Evolutionary conservation across 805 yeast species (phyloP), one percentile per base, ranked within the genome.

Genomic region (Candida sakaeoensis): DNA sequence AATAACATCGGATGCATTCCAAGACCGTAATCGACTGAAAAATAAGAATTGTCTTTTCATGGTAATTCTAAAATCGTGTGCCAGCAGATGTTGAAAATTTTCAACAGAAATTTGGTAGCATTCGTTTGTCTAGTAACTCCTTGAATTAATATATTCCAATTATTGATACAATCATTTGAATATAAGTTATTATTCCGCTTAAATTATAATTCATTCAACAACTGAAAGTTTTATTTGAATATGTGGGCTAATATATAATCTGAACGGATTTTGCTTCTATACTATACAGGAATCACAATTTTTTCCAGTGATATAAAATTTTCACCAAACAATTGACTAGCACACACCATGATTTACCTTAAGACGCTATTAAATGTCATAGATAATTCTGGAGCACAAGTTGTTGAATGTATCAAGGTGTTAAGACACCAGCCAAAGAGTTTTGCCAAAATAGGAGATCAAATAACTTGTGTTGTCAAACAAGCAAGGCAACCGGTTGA

Each of bases 321-420:
- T 28, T 28, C 32, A 12, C 15, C 5, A 26, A 10, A 10, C 9
- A 9, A 28, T 28, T 21, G 6, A 21, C 9, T 21, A 9, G 9
- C 9, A 21, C 10, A 6, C 4, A 33, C 10, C 2, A 91, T 91
- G 99, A 79, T 91, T 39, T 88, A 87, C 65, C 77, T 91, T 55
- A 91, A 91, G 69, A 73, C 96, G 12, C 70, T 93, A 62, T 67
- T 89, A 40, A 90, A 85, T 60, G 96, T 90, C 48, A 86, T 91
- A 46, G 99, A 91, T 65, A 91, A 91, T 73, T 84, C 96, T 16
- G 95, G 98, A 21, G 99, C 97, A 3, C 86, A 85, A 60, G 65
- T 89, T 45, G 98, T 85, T 12, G 98, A 93, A 64, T 93, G 98
- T 62, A 89, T 93, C 71, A 91, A 91, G 63, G 96, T 93, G 12